Percentiles rank a stretch among this genome's conserved stretches.
Conservation (phyloP, 306 rosid species). For the Chamaecrista fasciculata region DNA sequence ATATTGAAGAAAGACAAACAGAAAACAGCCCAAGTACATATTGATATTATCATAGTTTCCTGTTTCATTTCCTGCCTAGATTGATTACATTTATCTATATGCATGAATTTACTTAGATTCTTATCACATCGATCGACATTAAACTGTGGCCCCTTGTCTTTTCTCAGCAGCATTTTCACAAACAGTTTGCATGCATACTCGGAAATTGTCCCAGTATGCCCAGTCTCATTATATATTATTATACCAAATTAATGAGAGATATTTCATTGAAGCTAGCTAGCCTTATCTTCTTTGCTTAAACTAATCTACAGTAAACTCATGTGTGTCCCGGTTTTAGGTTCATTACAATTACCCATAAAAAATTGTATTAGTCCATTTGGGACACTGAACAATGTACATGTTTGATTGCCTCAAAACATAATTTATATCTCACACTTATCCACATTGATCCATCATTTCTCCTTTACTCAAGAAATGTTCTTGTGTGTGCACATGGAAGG, state of each 20-base stretch:
- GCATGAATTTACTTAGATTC: background rate
- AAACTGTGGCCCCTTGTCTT: constrained; percentile 27
- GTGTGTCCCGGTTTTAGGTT: too few species aligned
- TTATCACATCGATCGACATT: constrained; percentile 1
- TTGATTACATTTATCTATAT: too few species aligned
- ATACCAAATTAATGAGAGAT: too few species aligned
- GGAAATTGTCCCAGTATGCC: constrained; percentile 28
- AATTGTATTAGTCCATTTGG: background rate
- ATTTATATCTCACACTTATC: background rate
- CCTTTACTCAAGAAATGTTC: background rate
- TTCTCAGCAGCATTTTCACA: constrained; percentile 28
- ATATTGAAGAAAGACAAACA: background rate
- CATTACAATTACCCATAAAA: too few species aligned
- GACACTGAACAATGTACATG: too few species aligned
- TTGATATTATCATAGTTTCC: constrained; percentile 14
- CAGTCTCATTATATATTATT: constrained; percentile 24
- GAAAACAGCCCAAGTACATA: background rate
- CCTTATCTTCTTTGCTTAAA: too few species aligned
- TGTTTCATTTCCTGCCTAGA: background rate
- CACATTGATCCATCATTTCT: background rate
- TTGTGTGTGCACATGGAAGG: background rate
- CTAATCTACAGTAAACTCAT: too few species aligned
- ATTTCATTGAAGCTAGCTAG: too few species aligned
- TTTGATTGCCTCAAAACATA: background rate
- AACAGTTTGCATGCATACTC: constrained; percentile 30